Evolutionary conservation across 495 filamentous ascomycete genomes (phyloP).

Genomic region (Aspergillus haitiensis): DNA sequence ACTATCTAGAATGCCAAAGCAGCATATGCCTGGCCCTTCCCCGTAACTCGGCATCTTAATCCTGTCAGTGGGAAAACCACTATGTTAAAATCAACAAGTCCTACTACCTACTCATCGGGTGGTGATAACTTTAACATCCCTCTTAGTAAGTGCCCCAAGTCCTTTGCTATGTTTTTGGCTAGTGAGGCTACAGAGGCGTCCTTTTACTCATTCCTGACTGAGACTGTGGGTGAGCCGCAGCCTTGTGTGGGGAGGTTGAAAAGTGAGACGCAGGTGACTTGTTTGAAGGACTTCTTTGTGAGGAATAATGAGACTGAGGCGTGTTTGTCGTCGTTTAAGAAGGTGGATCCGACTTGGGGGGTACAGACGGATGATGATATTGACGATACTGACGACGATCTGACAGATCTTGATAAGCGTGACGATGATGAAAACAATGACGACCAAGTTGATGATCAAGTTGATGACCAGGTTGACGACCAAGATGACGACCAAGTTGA

Average conservation of each 20-base stretch:
- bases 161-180: neutral
- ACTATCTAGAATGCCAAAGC: neutral
- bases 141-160: neutral
- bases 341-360: neutral
- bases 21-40: slow-evolving; percentile 1
- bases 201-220: neutral
- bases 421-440: neutral
- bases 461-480: neutral
- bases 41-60: neutral
- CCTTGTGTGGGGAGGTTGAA: neutral
- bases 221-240: neutral
- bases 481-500: neutral
- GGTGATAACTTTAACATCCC: neutral
- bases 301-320: slow-evolving; percentile 1
- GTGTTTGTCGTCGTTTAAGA: neutral
- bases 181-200: slow-evolving; percentile 1
- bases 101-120: neutral
- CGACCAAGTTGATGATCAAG: neutral
- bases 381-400: neutral
- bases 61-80: neutral
- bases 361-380: neutral
- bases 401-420: neutral
- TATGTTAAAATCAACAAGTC: neutral
- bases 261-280: neutral
- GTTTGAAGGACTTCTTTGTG: neutral